A percentile compares a stretch with the other conserved stretches of the same genome.
These are phyloP conservation scores for Teratosphaeria pseudoeucalypti DNA, from an alignment of 2,329 filamentous ascomycete species.

Conservation along the genomic window DNA sequence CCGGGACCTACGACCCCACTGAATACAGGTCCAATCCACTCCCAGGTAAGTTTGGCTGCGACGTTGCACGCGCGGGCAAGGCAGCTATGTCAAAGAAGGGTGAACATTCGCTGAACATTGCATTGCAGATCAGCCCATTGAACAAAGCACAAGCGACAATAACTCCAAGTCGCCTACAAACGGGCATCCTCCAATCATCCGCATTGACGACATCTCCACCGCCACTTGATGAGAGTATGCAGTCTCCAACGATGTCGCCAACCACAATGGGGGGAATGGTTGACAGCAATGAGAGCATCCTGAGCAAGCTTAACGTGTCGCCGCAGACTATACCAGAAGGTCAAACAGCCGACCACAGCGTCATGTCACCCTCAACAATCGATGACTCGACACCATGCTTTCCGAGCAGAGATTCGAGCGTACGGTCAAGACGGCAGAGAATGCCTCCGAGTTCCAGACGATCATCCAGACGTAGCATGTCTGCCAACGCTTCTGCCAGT, in stretches of 20 bases:
- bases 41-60: constrained; percentile 17
- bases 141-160: constrained; percentile 12
- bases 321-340: constrained; percentile 24
- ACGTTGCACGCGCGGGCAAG: not conserved
- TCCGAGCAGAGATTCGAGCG: constrained; percentile 22
- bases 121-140: constrained; percentile 14
- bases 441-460: constrained; percentile 5
- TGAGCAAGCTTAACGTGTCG: constrained; percentile 18
- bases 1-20: constrained; percentile 12
- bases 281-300: constrained; percentile 21
- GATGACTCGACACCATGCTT: constrained; percentile 11
- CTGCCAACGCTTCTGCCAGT: constrained; percentile 17
- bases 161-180: constrained; percentile 1
- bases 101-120: constrained; percentile 7
- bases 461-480: constrained; percentile 1
- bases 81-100: not conserved
- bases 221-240: constrained; percentile 8
- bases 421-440: constrained; percentile 14
- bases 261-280: constrained; percentile 13
- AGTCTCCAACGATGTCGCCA: constrained; percentile 14
- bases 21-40: constrained; percentile 22
- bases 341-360: constrained; percentile 14
- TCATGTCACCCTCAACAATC: constrained; percentile 14
- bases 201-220: constrained; percentile 21
- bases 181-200: constrained; percentile 23